Base-by-base conservation (phyloP, 2,329 filamentous ascomycete genomes). In the Xylaria digitata region DNA sequence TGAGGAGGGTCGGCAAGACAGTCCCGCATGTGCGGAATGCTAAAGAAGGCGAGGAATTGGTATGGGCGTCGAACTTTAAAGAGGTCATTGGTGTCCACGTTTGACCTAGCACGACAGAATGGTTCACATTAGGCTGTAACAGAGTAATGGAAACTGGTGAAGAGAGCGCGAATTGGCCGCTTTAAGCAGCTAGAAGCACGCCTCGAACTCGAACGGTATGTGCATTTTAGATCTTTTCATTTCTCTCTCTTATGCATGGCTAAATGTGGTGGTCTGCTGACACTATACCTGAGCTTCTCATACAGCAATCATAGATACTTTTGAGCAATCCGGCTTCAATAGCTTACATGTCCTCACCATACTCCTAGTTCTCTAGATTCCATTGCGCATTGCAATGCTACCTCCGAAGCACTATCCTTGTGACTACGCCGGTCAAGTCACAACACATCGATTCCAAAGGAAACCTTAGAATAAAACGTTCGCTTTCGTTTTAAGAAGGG, bases 1-100 rank as follows among this genome's bases (percentile, higher is more conserved):
- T 79, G n/a, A 65, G 69, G 63, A 71, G 78, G 55, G 71, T 79
- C 34, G 77, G 76, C 17, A 75, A 73, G 65, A 63, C 72, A n/a
- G 77, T 79, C 5, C 75, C 75, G 15, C 72, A 73, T 30, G 70
- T 74, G 15, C 66, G 70, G 17, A 71, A 75, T 32, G 61, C 57
- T 42, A 61, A 70, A 66, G 5, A 77, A 71, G n/a, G 69, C 72
- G 23, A 67, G 53, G 65, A 62, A 4, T 68, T 78, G 15, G 69
- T 70, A 3, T 79, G 77, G 77, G 73, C 75, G 26, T 72, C 72
- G 15, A 70, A 73, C 50, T 79, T 75, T 54, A 67, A 73, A n/a
- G 76, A 78, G 50, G 58, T 75, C n/a, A 66, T 66, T 61, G 59
- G 67, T 71, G 21, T 69, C 72, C 7, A 52, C 30, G 32, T 67